Percentiles rank a stretch among this genome's conserved stretches.
These are phyloP conservation scores for Dryas alaskensis DNA, from an alignment of 306 rosid species.

Conservation along the genomic window DNA sequence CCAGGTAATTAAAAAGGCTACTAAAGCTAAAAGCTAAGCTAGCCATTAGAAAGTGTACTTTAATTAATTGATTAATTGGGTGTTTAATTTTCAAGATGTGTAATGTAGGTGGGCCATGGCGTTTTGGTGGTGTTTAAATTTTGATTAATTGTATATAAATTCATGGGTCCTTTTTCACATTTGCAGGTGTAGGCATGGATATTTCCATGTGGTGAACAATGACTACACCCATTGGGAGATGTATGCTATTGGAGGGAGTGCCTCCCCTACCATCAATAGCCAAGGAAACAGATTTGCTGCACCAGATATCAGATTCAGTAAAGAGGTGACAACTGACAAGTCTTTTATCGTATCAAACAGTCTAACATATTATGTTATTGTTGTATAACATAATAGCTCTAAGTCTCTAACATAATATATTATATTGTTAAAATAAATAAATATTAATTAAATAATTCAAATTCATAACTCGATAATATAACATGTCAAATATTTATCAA, in stretches of 20 bases:
- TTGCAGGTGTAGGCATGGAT: conserved; percentile 91
- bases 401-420: no score
- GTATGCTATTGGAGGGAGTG: conserved; percentile 99
- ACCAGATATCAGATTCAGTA: conserved; percentile 73
- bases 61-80: neutral
- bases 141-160: neutral
- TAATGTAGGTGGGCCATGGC: neutral
- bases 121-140: conserved; percentile 1
- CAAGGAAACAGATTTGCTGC: conserved; percentile 93
- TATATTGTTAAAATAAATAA: no score
- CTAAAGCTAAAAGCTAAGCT: no score
- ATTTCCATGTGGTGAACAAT: conserved; percentile 97
- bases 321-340: conserved; percentile 52
- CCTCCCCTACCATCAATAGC: conserved; percentile 86
- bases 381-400: no score
- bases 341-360: no score
- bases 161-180: neutral
- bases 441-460: no score
- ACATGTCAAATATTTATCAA: no score
- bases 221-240: conserved; percentile 99
- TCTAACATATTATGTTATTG: no score
- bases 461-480: no score
- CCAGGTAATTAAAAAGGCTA: conserved; percentile 52
- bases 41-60: neutral
- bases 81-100: neutral